Base-by-base conservation (phyloP, 1,284 basidiomycete genomes). In the Flammula alnicola region DNA sequence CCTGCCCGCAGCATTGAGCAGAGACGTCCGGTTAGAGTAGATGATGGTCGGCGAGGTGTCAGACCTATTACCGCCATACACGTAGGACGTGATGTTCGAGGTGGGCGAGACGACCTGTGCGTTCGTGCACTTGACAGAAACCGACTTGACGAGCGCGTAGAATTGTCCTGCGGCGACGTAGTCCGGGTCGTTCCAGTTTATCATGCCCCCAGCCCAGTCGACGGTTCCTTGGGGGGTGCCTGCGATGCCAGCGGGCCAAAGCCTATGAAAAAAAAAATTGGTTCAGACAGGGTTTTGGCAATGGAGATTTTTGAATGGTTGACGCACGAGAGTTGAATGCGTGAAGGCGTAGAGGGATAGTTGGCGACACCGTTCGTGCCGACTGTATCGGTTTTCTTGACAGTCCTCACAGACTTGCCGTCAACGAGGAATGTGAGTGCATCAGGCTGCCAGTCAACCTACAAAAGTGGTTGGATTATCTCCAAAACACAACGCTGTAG, bases 381-480 rank as follows among this genome's bases (percentile, higher is more conserved):
- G 16, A 83, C 59, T n/a, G 76, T 77, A 56, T 88, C 82, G 8
- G 76, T 68, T 58, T 81, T 81, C 33, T 81, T 73, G 48, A 93
- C 58, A 1, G 83, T 88, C 39, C 88, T 86, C 8, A 91, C 84
- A 14, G 75, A 73, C 25, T 82, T 77, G 47, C 84, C 85, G 62
- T 94, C 90, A 41, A 93, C 76, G 27, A 75, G 65, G 73, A 86
- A 93, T 6, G 76, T 77, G 48, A 93, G 68, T 8, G 74, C 66
- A 22, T 88, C 79, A 3, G 81, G 81, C 60, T 86, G 78, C 91
- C 91, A 94, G 67, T 93, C 83, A 57, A 93, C 78, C 84, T 90
- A 44, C 14, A 38, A 17, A 25, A 11, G 20, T 11, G 12, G 20
- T 10, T 30, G 38, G 23, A 20, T 43, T 36, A 41, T 17, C 14